Conservation (phyloP, 2,329 filamentous ascomycete species). For the Alternaria tenuissima region DNA sequence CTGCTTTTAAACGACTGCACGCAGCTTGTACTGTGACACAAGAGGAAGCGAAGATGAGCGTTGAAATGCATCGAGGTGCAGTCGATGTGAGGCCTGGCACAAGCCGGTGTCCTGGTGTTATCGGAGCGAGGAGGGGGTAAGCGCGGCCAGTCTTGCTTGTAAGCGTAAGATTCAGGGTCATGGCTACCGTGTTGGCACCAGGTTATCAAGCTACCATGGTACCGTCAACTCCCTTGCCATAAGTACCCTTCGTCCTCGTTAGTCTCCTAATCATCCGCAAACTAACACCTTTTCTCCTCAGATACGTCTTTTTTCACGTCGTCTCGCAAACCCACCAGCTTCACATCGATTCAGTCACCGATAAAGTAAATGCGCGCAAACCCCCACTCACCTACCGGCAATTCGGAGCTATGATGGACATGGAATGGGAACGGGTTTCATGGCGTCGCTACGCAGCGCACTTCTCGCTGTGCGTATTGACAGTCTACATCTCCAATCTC, state of each 20-base stretch:
- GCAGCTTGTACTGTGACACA: too few species aligned
- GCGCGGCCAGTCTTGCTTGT: too few species aligned
- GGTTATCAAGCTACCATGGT: not conserved
- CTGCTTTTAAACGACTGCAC: too few species aligned
- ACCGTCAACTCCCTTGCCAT: not conserved
- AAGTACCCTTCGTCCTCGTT: not conserved
- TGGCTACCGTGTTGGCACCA: not conserved
- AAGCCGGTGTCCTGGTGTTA: too few species aligned
- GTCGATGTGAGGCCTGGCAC: too few species aligned
- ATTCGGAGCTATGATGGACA: not conserved
- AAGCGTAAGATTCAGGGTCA: too few species aligned
- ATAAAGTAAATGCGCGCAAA: not conserved
- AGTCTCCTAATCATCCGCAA: not conserved
- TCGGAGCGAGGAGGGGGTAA: too few species aligned
- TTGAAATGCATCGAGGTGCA: too few species aligned
- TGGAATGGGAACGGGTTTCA: not conserved
- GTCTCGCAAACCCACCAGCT: not conserved
- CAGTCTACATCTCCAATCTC: not conserved
- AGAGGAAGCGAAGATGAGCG: too few species aligned
- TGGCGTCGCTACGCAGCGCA: not conserved
- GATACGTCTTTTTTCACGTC: not conserved
- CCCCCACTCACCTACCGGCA: not conserved
- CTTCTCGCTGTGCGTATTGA: not conserved
- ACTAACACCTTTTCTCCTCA: not conserved
- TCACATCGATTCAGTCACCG: not conserved